phyloP scores from a whole-genome alignment of 2,329 filamentous ascomycete species.

The Geosmithia morbida region DNA sequence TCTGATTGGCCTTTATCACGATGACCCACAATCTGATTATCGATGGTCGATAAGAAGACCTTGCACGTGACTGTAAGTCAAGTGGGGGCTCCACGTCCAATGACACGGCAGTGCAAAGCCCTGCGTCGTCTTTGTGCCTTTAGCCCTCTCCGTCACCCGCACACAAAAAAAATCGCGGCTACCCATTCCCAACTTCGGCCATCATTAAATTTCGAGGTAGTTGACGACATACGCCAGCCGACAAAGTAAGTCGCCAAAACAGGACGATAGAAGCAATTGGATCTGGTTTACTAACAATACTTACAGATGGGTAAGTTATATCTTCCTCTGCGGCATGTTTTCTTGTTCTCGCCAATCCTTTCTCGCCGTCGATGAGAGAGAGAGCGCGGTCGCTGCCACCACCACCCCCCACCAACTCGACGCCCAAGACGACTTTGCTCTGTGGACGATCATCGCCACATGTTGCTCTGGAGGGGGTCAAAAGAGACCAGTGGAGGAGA shows the following conservation, averaged over 20 bases:
- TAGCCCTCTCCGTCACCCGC: slow-evolving; percentile 24
- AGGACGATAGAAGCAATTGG: slow-evolving; percentile 4
- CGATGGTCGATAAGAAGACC: neutral
- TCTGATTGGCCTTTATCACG: neutral
- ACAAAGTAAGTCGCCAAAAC: slow-evolving; percentile 29
- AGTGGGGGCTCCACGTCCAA: slow-evolving; percentile 12
- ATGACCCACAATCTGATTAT: neutral
- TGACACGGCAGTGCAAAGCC: slow-evolving; percentile 20
- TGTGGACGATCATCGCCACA: neutral
- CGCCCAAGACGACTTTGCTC: neutral
- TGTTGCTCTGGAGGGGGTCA: neutral
- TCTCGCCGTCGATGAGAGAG: neutral
- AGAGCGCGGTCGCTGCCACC: neutral
- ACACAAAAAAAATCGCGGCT: slow-evolving; percentile 26
- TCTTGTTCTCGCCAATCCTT: neutral
- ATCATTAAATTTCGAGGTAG: slow-evolving; percentile 25
- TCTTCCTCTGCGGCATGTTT: slow-evolving; percentile 5
- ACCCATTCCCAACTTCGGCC: slow-evolving; percentile 19
- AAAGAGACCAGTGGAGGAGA: no score
- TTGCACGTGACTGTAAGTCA: slow-evolving; percentile 6
- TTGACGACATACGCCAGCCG: slow-evolving; percentile 28
- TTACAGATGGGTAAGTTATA: slow-evolving; percentile 45
- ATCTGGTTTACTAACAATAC: slow-evolving; percentile 19
- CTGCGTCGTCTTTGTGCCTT: slow-evolving; percentile 14
- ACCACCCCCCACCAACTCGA: neutral